Conservation (phyloP, 805 yeast species). For the Candida berthetii region DNA sequence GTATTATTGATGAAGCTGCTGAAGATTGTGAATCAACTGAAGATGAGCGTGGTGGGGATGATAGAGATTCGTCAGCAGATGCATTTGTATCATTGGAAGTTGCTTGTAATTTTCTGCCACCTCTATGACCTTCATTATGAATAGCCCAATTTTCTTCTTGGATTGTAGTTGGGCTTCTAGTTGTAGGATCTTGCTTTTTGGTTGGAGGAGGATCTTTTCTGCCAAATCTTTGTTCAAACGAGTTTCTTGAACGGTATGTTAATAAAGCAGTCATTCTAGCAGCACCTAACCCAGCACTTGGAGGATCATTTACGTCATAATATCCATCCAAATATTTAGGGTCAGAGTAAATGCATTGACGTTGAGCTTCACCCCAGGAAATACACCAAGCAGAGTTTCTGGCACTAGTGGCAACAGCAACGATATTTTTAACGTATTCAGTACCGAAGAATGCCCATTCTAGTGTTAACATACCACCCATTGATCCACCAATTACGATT, state of each 20-base stretch:
- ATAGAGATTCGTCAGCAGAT: constrained; percentile 5
- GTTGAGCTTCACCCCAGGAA: constrained; percentile 97
- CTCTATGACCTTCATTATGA: constrained; percentile 77
- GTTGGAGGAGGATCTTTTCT: constrained; percentile 50
- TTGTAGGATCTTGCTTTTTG: not conserved
- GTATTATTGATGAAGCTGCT: constrained; percentile 12
- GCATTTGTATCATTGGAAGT: constrained; percentile 4
- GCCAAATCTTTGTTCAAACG: constrained; percentile 91
- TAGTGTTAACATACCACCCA: constrained; percentile 97
- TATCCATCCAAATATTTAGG: constrained; percentile 92
- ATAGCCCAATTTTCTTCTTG: constrained; percentile 75
- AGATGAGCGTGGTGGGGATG: constrained; percentile 12
- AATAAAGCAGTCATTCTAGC: constrained; percentile 96
- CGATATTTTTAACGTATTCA: constrained; percentile 60
- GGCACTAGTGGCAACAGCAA: constrained; percentile 91
- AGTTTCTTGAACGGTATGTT: constrained; percentile 87
- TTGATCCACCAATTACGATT: constrained; percentile 90
- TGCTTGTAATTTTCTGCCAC: constrained; percentile 18
- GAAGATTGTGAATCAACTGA: constrained; percentile 27
- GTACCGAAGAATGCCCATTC: constrained; percentile 77
- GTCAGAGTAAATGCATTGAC: constrained; percentile 93
- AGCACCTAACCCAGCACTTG: constrained; percentile 83
- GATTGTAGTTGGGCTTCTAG: constrained; percentile 36
- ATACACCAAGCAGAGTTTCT: constrained; percentile 98
- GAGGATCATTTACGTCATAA: constrained; percentile 72